Conservation (phyloP, 495 filamentous ascomycete genomes). For the Neurospora tetraspora region DNA sequence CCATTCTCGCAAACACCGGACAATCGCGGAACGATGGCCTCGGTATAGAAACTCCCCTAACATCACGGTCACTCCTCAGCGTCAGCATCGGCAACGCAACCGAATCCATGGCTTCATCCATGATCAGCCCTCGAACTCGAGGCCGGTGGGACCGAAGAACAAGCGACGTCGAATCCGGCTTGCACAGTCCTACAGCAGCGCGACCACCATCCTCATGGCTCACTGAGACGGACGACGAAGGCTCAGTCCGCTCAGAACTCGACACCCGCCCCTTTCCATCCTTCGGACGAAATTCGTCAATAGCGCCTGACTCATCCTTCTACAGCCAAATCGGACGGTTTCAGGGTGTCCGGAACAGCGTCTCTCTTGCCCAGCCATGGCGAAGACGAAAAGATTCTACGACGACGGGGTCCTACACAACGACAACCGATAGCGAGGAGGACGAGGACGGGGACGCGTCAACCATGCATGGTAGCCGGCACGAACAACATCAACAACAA, state of each 20-base stretch:
- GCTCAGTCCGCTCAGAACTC: not conserved
- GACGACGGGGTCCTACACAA: not conserved
- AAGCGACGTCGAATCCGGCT: not conserved
- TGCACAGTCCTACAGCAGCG: not conserved
- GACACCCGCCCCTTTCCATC: not conserved
- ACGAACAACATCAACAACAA: not conserved
- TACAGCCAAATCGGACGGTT: not conserved
- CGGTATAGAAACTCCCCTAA: not conserved
- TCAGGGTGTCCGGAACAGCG: not conserved
- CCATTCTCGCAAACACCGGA: not conserved
- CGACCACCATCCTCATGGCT: not conserved
- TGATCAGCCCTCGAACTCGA: not conserved
- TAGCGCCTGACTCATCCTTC: not conserved
- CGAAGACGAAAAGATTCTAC: not conserved
- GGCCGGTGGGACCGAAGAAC: not conserved
- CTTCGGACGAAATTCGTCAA: not conserved
- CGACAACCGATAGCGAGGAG: not conserved
- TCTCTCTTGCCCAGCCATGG: not conserved
- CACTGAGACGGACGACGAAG: not conserved
- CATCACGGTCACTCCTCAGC: not conserved
- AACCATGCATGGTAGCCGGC: not conserved
- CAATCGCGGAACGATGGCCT: not conserved
- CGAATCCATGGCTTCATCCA: not conserved
- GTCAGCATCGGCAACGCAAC: not conserved
- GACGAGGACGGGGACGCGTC: not conserved